These are phyloP conservation scores for Trichoderma atrobrunneum DNA, from an alignment of 2,329 filamentous ascomycete species.

Conservation along the genomic window DNA sequence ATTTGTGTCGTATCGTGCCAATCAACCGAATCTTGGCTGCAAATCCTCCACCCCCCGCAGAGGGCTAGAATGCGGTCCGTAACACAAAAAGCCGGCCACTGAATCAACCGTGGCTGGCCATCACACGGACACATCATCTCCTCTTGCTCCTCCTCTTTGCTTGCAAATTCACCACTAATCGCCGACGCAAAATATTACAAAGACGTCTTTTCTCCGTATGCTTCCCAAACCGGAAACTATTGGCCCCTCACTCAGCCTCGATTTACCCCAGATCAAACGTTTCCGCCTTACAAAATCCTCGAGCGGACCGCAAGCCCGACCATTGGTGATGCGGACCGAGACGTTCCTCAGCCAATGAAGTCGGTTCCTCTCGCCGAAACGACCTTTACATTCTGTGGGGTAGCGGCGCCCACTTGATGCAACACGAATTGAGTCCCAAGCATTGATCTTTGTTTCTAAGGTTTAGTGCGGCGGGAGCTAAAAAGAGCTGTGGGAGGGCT, in stretches of 20 bases:
- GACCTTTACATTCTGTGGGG: neutral
- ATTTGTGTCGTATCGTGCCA: neutral
- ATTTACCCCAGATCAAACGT: neutral
- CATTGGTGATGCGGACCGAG: neutral
- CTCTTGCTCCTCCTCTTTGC: neutral
- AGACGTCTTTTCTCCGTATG: neutral
- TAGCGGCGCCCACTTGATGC: neutral
- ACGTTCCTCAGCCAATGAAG: neutral
- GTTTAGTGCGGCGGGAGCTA: slow-evolving; percentile 4
- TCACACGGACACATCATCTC: neutral
- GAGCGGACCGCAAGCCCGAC: neutral
- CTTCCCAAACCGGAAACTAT: neutral
- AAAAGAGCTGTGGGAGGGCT: neutral
- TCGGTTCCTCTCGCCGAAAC: neutral
- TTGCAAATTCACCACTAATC: neutral
- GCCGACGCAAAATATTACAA: neutral
- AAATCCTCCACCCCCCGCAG: neutral
- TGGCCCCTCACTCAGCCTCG: neutral
- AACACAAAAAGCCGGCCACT: neutral
- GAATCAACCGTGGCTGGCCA: neutral
- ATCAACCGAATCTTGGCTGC: neutral
- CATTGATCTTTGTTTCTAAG: neutral
- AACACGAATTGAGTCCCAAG: too few relatives aligned
- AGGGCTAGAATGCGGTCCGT: slow-evolving; percentile 6
- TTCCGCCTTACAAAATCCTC: neutral